Base-by-base conservation (phyloP, 306 rosid species). In the Casuarina cunninghamiana region DNA sequence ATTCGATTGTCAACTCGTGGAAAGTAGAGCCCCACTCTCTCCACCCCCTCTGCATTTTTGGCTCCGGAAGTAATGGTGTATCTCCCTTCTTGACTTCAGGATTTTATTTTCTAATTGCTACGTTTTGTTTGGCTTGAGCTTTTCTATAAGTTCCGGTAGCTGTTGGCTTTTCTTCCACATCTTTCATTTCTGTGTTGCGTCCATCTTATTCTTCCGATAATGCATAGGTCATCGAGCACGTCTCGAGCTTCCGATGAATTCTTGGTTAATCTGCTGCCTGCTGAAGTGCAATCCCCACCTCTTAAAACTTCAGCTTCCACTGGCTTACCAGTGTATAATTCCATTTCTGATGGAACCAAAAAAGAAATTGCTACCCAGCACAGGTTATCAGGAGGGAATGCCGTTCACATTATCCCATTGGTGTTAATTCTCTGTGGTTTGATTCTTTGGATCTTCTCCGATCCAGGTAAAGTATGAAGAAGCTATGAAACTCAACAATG, bases 391-490 rank as follows among this genome's bases (percentile, higher is more conserved):
- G 84, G 87, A 65, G 82, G 88, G 62, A 85, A 86, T 51, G 87
- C 78, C 46, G 51, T 92, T 87, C 97, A 95, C 79, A 75, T 91
- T 15, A 90, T 95, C 48, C 97, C 97, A 35, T 10, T 93, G 19
- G 66, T 89, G 48, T 79, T 95, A 57, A 3, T 89, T 78, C 78
- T 92, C 37, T 92, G 90, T 79, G 92, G 78, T 83, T 88, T 95
- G 0, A 44, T 87, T 75, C 97, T 95, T 66, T 92, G 97, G 96
- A 76, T 92, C 77, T 89, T 86, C 87, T 92, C 98, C 51, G 73
- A 53, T 70, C 57, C 57, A 3, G 71, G 55, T 80, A 32, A 49
- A 32, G 17, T 55, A 46, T 38, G 43, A 67, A 17, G 5, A 48
- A 21, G 26, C 5, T 8, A 51, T 82, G 35, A 19, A 68, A 26